Evolutionary conservation across 164 flowering plant genomes (phyloP), one percentile per base, ranked within the genome.

Genomic region (Kalanchoe fedtschenkoi): DNA sequence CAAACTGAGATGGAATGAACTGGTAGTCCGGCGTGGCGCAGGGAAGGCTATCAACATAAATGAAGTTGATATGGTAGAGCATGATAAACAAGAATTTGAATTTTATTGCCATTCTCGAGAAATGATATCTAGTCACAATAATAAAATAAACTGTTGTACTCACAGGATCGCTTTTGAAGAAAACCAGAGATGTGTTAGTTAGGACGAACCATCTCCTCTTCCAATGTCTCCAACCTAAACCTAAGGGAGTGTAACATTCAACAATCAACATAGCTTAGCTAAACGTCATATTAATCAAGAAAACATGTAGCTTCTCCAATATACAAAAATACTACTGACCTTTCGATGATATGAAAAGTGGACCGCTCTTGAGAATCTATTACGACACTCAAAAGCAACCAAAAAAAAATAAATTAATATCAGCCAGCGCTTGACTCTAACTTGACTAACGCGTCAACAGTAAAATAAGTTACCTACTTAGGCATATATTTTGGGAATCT

Each of bases 211-310:
- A 95, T 6, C 97, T 86, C 74, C 83, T 95, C 81, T 90, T 91
- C 99, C 99, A 95, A 54, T 96, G 88, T 62, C 85, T 95, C 99
- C 99, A 91, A 43, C 99, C 97, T 69, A 95, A 71, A 17, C 95
- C 97, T 95, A 82, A 73, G 79, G 58, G 55, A 34, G 26, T 15
- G 28, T 29, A 47, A 47, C 14, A 47, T 13, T 47, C 28, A 21
- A 47, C 54, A 47, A 21, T 22, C 21, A 47, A 28, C 24, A 43
- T n/a, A 44, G 28, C 26, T 47, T 22, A 47, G 28, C 28, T 7
- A 17, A n/a, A n/a, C n/a, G n/a, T n/a, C n/a, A n/a, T n/a, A n/a
- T n/a, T n/a, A n/a, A n/a, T n/a, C n/a, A n/a, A n/a, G n/a, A n/a
- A n/a, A n/a, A n/a, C n/a, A 16, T 17, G 1, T 42, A 42, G 5